Conservation (phyloP, 495 filamentous ascomycete species). For the Aspergillus sclerotioniger region DNA sequence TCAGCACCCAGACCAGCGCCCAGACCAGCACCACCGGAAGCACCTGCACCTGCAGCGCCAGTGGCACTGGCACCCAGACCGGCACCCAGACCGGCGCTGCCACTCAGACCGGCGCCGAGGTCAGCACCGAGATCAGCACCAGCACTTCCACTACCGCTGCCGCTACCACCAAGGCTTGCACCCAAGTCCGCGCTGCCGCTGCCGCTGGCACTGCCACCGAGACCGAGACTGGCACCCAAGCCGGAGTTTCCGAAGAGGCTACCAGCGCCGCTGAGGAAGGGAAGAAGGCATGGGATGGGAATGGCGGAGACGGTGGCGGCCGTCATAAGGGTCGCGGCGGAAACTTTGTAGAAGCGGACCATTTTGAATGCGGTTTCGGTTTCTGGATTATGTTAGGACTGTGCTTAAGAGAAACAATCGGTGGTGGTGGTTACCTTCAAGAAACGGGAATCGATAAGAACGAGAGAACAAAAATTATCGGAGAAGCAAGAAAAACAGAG, state of each 20-base stretch:
- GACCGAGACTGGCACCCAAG: slow-evolving; percentile 1
- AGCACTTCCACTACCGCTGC: too few relatives aligned
- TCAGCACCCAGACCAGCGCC: too few relatives aligned
- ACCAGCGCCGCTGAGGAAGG: slow-evolving; percentile 9
- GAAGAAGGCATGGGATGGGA: slow-evolving; percentile 9
- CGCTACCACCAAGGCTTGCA: not conserved
- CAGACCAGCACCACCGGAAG: too few relatives aligned
- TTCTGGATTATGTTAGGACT: not conserved
- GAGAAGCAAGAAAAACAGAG: not conserved
- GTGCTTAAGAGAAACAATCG: not conserved
- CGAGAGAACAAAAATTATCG: not conserved
- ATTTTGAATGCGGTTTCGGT: not conserved
- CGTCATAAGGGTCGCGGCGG: not conserved
- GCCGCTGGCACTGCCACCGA: not conserved
- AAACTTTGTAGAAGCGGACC: slow-evolving; percentile 1
- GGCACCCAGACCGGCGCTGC: too few relatives aligned
- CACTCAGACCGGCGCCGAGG: too few relatives aligned
- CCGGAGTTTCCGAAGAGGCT: slow-evolving; percentile 2
- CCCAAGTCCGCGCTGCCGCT: not conserved
- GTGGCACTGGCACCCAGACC: too few relatives aligned
- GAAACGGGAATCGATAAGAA: not conserved
- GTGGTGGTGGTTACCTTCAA: not conserved
- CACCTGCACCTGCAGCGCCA: too few relatives aligned
- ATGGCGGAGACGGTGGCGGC: slow-evolving; percentile 2
- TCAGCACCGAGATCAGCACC: too few relatives aligned